Percentiles rank a stretch among this genome's conserved stretches.
These are phyloP conservation scores for Erodium maritimum DNA, from an alignment of 345 rosid species.

Conservation along the genomic window DNA sequence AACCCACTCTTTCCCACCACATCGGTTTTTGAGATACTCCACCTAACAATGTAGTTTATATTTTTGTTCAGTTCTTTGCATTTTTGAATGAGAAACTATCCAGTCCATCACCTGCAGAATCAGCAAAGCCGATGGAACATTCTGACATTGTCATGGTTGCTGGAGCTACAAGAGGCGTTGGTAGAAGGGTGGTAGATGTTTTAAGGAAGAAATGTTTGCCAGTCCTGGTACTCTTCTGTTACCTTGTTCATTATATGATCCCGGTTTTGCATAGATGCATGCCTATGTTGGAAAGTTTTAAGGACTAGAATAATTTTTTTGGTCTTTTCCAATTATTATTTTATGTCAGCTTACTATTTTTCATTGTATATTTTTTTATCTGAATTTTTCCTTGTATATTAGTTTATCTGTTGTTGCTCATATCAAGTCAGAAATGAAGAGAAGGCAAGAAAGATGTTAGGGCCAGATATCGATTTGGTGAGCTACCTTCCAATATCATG, in stretches of 20 bases:
- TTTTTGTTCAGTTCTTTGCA: constrained; percentile 44
- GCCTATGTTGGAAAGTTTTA: neutral
- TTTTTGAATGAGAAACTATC: constrained; percentile 50
- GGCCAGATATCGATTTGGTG: constrained; percentile 76
- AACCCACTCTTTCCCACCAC: too few species aligned
- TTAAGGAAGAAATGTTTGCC: constrained; percentile 56
- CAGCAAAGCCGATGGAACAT: constrained; percentile 34
- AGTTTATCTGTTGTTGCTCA: constrained; percentile 49
- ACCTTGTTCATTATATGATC: neutral
- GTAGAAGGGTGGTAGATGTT: constrained; percentile 67
- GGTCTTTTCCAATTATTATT: neutral
- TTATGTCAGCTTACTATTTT: neutral
- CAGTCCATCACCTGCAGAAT: constrained; percentile 34
- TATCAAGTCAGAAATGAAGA: too few species aligned
- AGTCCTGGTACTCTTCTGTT: constrained; percentile 46
- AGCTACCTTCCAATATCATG: constrained; percentile 7
- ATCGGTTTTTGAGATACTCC: neutral
- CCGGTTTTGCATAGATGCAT: too few species aligned
- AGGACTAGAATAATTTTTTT: neutral
- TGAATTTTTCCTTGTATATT: neutral
- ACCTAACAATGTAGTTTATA: neutral
- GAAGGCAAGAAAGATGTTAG: constrained; percentile 67
- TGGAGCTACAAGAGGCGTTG: constrained; percentile 98
- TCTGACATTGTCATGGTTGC: constrained; percentile 57
- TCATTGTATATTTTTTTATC: neutral